Evolutionary conservation across 140 eudicot species (phyloP).

Genomic region (Cichorium intybus): DNA sequence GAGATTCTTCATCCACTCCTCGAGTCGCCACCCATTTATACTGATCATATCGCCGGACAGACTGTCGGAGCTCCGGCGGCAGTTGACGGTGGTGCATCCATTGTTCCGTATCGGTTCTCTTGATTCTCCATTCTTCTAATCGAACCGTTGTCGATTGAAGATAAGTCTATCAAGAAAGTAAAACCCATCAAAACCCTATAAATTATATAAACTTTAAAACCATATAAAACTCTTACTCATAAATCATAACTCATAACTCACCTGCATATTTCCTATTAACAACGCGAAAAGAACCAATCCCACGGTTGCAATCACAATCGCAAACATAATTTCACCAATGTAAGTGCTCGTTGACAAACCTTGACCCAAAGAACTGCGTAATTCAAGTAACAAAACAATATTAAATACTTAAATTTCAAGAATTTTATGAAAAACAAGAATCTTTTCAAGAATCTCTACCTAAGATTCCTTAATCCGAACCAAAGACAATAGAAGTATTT

Average conservation of each 20-base stretch:
- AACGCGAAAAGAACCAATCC: slow-evolving; percentile 90
- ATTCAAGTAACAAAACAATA: background rate
- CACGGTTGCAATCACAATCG: slow-evolving; percentile 70
- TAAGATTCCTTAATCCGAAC: slow-evolving; percentile 89
- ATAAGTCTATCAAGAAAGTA: slow-evolving; percentile 44
- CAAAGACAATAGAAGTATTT: slow-evolving; percentile 88
- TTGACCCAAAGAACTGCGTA: slow-evolving; percentile 84
- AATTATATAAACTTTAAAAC: background rate
- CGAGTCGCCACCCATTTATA: slow-evolving; percentile 91
- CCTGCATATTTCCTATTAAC: slow-evolving; percentile 95
- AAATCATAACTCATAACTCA: too few relatives aligned
- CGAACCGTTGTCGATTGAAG: slow-evolving; percentile 82
- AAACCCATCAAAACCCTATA: background rate
- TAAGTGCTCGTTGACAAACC: slow-evolving; percentile 82
- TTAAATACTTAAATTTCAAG: background rate
- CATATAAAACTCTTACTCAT: background rate
- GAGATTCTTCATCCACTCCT: slow-evolving; percentile 81
- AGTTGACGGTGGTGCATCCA: slow-evolving; percentile 96
- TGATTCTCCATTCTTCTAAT: slow-evolving; percentile 84
- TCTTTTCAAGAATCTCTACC: slow-evolving; percentile 38
- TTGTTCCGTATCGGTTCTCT: slow-evolving; percentile 84
- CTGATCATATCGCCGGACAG: slow-evolving; percentile 75
- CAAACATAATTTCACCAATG: slow-evolving; percentile 83
- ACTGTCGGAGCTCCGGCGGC: slow-evolving; percentile 67
- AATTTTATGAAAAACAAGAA: background rate